phyloP scores from a whole-genome alignment of 192 early-diverging fungal species.

The Podila clonocystis region DNA sequence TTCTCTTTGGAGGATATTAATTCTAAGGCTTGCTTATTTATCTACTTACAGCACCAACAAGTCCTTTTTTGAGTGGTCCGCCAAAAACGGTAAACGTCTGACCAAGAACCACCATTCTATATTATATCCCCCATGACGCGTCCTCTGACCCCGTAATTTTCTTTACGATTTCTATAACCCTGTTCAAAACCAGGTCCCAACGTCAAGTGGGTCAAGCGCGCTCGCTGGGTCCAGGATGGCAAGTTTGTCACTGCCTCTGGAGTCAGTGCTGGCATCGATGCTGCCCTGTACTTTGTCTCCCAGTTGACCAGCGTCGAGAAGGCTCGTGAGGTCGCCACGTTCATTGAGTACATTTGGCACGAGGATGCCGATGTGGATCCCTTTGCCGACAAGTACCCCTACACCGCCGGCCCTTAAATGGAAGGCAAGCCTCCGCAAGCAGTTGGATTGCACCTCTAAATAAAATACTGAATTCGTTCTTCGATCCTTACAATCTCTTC shows the following conservation, averaged over 20 bases:
- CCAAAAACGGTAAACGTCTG: conserved; percentile 2
- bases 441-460: not conserved
- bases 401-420: conserved; percentile 3
- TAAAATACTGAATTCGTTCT: not conserved
- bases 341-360: conserved; percentile 49
- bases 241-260: conserved; percentile 55
- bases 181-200: conserved; percentile 21
- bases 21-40: not conserved
- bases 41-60: conserved; percentile 30
- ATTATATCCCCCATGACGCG: not conserved
- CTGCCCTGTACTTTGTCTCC: conserved; percentile 29
- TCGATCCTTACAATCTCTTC: no score
- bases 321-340: conserved; percentile 12
- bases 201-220: conserved; percentile 59
- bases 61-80: conserved; percentile 14
- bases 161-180: not conserved
- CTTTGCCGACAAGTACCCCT: conserved; percentile 42
- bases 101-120: not conserved
- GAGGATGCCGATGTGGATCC: conserved; percentile 30
- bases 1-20: not conserved
- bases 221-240: conserved; percentile 63
- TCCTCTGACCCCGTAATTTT: no score
- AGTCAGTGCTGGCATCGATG: conserved; percentile 54
- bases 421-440: not conserved
- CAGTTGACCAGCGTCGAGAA: conserved; percentile 20